Base-by-base conservation (phyloP, 169 alveolate genomes). In the Plasmodium vivax region DNA sequence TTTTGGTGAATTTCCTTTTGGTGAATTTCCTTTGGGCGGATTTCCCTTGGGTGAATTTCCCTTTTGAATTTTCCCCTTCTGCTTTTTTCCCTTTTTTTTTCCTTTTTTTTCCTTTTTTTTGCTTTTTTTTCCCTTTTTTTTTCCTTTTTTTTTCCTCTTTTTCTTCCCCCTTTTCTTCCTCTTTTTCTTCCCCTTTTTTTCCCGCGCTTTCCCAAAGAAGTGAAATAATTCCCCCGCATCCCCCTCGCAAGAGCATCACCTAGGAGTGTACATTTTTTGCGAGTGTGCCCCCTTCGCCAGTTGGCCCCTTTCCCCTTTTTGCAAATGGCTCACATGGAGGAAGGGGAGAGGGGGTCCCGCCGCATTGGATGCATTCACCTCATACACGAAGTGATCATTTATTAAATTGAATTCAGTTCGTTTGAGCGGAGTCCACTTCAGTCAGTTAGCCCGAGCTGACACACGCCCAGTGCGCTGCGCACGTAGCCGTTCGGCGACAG, bases 181-280 rank as follows among this genome's bases (percentile, higher is more conserved):
- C 14, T 56, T 38, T 38, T 56, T 10, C 12, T 56, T 27, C 77
- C 38, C 12, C 27, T 68, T 19, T 62, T 62, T 62, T 27, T 14
- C 75, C 75, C 1, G 30, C 7, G 30, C 12, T 30, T 68, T 68
- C 77, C 77, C 77, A 68, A 19, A 68, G 5, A 9, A 68, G 38
- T 27, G 12, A 68, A 68, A 68, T 19, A 68, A 68, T 68, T 68
- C 5, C 43, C 41, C 77, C n/a, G 9, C 77, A 68, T 68, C n/a
- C 38, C 19, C 8, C 43, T 27, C 32, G 38, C 16, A 68, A 68
- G 38, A 10, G 77, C 38, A 19, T 27, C 36, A 68, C 27, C 38
- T 68, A 68, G 43, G 77, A 68, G 38, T 68, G 77, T 68, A 68
- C 77, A 68, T 68, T 68, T 68, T 45, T 51, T 51, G 62, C 62